A percentile compares a stretch with the other conserved stretches of the same genome.
Evolutionary conservation across 2,329 filamentous ascomycete genomes (phyloP).

Genomic region (Arthrobotrys pseudoclavata): DNA sequence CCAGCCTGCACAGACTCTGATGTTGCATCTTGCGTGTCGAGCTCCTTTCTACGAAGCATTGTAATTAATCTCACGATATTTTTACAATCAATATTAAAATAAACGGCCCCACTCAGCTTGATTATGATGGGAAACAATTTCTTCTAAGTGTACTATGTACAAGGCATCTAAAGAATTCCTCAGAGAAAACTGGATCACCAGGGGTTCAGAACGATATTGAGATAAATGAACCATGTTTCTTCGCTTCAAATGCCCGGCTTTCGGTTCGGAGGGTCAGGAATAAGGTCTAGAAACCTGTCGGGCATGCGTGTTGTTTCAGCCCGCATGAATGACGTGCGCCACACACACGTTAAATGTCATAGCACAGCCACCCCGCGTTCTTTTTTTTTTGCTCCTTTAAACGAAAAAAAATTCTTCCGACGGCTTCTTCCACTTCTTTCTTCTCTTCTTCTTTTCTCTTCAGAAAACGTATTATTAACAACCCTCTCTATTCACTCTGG

Average conservation of each 20-base stretch:
- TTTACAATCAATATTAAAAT: background rate
- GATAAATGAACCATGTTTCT: conserved; percentile 9
- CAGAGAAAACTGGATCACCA: background rate
- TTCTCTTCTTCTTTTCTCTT: conserved; percentile 45
- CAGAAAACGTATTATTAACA: conserved; percentile 60
- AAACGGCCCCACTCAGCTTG: conserved; percentile 8
- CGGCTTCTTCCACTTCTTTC: conserved; percentile 7
- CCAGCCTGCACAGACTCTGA: conserved; percentile 16
- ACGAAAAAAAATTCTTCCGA: conserved; percentile 28
- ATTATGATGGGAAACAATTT: conserved; percentile 6
- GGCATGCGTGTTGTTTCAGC: conserved; percentile 5
- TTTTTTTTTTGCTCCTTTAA: background rate
- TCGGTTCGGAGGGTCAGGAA: conserved; percentile 19
- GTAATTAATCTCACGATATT: conserved; percentile 10
- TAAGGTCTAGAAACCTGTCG: conserved; percentile 20
- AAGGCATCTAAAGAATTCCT: conserved; percentile 25
- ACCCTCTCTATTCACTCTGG: conserved; percentile 61
- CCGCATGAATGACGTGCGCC: conserved; percentile 1
- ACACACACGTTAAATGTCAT: background rate
- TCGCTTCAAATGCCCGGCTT: conserved; percentile 20
- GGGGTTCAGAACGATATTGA: conserved; percentile 2
- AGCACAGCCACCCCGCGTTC: conserved; percentile 15
- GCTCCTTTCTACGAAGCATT: background rate
- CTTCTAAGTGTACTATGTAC: too few species aligned
- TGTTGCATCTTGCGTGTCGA: conserved; percentile 11